Evolutionary conservation across 1,284 basidiomycete genomes (phyloP), one percentile per base, ranked within the genome.

Genomic region (Jaminaea rosea): DNA sequence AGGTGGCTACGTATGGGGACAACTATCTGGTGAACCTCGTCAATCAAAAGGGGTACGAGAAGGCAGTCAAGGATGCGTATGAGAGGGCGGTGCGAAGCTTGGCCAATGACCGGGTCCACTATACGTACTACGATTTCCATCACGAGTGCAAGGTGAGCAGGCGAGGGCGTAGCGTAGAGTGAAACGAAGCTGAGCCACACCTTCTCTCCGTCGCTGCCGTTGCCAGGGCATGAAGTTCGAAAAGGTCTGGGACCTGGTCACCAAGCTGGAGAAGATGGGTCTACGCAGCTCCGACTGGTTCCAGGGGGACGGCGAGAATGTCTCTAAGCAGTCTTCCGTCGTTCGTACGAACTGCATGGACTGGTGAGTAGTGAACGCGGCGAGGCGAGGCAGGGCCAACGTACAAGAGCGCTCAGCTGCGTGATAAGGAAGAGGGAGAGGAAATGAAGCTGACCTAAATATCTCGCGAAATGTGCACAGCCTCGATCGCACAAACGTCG

Each of bases 61-160:
- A 85, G 69, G 91, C 91, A 6, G 82, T 99, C 64, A 98, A 98
- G 78, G 92, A 97, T 55, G 91, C 88, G 0, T 97, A 87, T 72
- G 94, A 98, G 75, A 81, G 81, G 27, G 81, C 83, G 50, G 76
- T 96, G 32, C 76, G 73, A n/a, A 71, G 73, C 59, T 75, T 83
- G 47, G 79, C 81, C 57, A 65, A 85, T 28, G 79, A 83, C 4
- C 78, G 82, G 45, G 84, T 90, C 47, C 84, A 84, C 69, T 99
- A 99, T 73, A 80, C 87, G 58, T 96, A 97, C 79, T 99, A 94
- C 73, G 94, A 99, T 75, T 99, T 98, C 79, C 93, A 97, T 76
- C 84, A 83, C 63, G 91, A 97, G 76, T 97, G 93, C 80, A 88
- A 84, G n/a, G n/a, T n/a, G n/a, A n/a, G n/a, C n/a, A n/a, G n/a